Percentiles rank a stretch among this genome's conserved stretches.
These are phyloP conservation scores for Apophysomyces trapeziformis DNA, from an alignment of 371 early-diverging fungal genomes.

Conservation along the genomic window DNA sequence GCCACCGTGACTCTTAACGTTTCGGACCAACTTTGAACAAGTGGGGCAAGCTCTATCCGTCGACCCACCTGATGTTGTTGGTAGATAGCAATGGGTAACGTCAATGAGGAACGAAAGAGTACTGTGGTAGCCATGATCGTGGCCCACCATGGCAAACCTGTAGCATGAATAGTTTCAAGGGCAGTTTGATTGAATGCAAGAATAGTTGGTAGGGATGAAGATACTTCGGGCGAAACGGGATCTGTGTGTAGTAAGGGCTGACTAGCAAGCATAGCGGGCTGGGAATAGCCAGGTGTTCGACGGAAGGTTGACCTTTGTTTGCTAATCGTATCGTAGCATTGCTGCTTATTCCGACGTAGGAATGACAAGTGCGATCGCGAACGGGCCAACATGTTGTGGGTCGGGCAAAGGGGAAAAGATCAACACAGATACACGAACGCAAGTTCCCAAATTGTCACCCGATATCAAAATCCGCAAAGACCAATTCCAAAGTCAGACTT, in stretches of 20 bases:
- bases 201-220: slow-evolving; percentile 32
- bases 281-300: background rate
- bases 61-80: slow-evolving; percentile 67
- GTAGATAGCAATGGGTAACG: slow-evolving; percentile 77
- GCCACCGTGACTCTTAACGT: slow-evolving; percentile 60
- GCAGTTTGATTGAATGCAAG: slow-evolving; percentile 51
- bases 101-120: slow-evolving; percentile 61
- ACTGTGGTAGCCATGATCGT: slow-evolving; percentile 68
- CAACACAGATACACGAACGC: too few species aligned
- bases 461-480: too few species aligned
- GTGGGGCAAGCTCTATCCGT: slow-evolving; percentile 62
- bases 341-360: too few species aligned
- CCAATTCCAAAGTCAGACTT: too few species aligned
- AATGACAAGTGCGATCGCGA: background rate
- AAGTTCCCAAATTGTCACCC: too few species aligned
- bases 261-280: background rate
- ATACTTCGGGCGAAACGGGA: background rate
- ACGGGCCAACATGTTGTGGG: background rate
- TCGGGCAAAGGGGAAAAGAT: too few species aligned
- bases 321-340: too few species aligned
- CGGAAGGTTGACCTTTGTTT: background rate
- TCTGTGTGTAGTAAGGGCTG: background rate
- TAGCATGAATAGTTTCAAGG: slow-evolving; percentile 45
- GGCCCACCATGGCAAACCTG: slow-evolving; percentile 73
- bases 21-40: slow-evolving; percentile 67